phyloP scores from a whole-genome alignment of 164 flowering plant species.

The Malania oleifera region DNA sequence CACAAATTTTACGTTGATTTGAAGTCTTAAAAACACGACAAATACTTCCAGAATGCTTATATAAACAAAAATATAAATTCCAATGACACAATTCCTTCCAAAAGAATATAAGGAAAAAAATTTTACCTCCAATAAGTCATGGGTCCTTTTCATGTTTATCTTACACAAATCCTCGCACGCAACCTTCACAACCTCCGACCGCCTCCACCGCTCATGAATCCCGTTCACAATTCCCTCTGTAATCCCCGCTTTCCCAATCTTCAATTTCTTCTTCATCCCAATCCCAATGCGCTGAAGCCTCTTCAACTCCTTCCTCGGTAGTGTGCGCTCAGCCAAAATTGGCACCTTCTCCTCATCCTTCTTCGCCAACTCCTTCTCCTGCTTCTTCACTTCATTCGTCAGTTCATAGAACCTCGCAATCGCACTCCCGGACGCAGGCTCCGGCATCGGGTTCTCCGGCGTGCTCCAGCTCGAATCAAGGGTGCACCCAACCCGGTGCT shows the following conservation, averaged over 20 bases:
- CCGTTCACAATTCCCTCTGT: slow-evolving; percentile 96
- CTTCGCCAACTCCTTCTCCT: slow-evolving; percentile 18
- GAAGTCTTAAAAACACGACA: no score
- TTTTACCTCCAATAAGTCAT: slow-evolving; percentile 78
- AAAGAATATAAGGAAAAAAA: background rate
- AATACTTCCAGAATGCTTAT: no score
- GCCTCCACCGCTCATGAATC: slow-evolving; percentile 92
- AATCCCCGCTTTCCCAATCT: slow-evolving; percentile 85
- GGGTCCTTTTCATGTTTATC: slow-evolving; percentile 93
- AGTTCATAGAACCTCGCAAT: slow-evolving; percentile 41
- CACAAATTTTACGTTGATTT: no score
- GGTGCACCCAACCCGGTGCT: slow-evolving; percentile 72
- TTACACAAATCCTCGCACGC: slow-evolving; percentile 74
- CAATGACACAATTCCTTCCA: background rate
- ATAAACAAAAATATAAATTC: background rate
- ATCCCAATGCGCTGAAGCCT: slow-evolving; percentile 62
- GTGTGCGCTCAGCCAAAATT: slow-evolving; percentile 65
- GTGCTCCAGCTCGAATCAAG: slow-evolving; percentile 85
- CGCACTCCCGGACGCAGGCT: slow-evolving; percentile 61
- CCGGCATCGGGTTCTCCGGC: slow-evolving; percentile 77
- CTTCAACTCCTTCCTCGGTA: slow-evolving; percentile 55
- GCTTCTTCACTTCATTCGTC: slow-evolving; percentile 36
- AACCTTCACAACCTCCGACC: slow-evolving; percentile 73
- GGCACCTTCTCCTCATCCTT: slow-evolving; percentile 39
- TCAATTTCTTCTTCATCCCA: slow-evolving; percentile 54